Evolutionary conservation across 192 early-diverging fungal genomes (phyloP).

Genomic region (Podila epigama): DNA sequence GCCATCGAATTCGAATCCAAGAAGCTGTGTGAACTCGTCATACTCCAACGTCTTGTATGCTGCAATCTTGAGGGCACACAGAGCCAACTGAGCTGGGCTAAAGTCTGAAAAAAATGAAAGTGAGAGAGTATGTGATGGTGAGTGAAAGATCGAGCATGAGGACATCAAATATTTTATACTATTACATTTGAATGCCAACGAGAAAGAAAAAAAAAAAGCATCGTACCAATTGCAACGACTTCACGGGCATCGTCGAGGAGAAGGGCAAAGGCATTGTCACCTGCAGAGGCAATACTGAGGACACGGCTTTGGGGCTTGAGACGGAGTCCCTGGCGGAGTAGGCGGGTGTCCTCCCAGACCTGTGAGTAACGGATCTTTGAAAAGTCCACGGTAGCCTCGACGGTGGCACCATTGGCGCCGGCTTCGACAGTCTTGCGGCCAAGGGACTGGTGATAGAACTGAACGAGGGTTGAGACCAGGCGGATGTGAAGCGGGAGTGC

Average conservation of each 20-base stretch:
- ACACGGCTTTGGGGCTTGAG: constrained; percentile 44
- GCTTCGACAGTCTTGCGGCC: constrained; percentile 41
- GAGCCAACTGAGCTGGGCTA: constrained; percentile 39
- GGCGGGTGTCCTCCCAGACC: constrained; percentile 48
- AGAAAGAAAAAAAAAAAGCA: neutral
- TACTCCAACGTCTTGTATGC: constrained; percentile 41
- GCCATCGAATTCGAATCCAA: constrained; percentile 36
- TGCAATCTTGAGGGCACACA: constrained; percentile 42
- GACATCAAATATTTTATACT: neutral
- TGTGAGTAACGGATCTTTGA: constrained; percentile 49
- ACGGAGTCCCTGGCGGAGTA: constrained; percentile 36
- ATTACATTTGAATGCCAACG: neutral
- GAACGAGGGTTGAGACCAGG: constrained; percentile 25
- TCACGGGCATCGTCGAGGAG: constrained; percentile 38
- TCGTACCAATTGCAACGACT: constrained; percentile 43
- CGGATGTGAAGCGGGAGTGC: constrained; percentile 44
- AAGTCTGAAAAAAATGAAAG: constrained; percentile 10
- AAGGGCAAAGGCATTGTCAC: constrained; percentile 44
- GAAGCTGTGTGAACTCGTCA: constrained; percentile 39
- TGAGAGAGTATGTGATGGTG: neutral
- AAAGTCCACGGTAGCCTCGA: constrained; percentile 43
- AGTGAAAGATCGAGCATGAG: too few relatives aligned
- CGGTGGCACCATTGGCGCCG: constrained; percentile 22
- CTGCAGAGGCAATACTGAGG: constrained; percentile 48
- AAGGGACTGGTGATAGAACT: constrained; percentile 30